A percentile compares a stretch with the other conserved stretches of the same genome.
Evolutionary conservation across 805 yeast genomes (phyloP).

Genomic region (Nakazawaea ambrosiae): DNA sequence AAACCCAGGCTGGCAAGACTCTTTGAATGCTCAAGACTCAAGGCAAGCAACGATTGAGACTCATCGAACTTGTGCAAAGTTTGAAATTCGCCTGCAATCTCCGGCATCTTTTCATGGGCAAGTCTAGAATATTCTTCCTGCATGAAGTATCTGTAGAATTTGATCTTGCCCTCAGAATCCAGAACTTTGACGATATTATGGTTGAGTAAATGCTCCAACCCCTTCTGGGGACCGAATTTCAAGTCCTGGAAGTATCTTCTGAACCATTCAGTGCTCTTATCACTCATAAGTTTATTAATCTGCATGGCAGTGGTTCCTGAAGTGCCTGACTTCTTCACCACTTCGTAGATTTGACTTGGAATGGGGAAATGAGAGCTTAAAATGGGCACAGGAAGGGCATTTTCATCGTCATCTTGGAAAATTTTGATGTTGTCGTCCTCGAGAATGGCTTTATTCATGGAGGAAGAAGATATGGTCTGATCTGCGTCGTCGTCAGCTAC

Average conservation of each 20-base stretch:
- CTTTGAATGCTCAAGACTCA: slow-evolving; percentile 12
- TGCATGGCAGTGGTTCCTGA: slow-evolving; percentile 59
- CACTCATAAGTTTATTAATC: slow-evolving; percentile 42
- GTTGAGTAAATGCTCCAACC: slow-evolving; percentile 17
- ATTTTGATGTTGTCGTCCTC: not conserved
- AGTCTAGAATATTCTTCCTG: slow-evolving; percentile 30
- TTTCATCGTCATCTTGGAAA: slow-evolving; percentile 20
- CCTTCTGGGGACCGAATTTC: not conserved
- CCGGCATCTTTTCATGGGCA: slow-evolving; percentile 16
- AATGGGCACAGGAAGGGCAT: slow-evolving; percentile 20
- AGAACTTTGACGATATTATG: slow-evolving; percentile 49
- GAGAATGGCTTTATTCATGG: too few species aligned
- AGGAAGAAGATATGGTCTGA: too few species aligned
- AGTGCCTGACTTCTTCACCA: slow-evolving; percentile 28
- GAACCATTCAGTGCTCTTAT: slow-evolving; percentile 43
- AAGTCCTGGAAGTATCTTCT: slow-evolving; percentile 20
- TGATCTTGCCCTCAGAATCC: slow-evolving; percentile 68
- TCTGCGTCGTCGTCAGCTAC: not conserved
- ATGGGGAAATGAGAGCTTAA: slow-evolving; percentile 56
- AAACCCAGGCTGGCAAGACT: not conserved
- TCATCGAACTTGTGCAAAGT: not conserved
- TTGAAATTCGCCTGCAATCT: not conserved
- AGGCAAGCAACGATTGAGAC: slow-evolving; percentile 6
- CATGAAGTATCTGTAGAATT: slow-evolving; percentile 61
- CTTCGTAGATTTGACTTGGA: slow-evolving; percentile 54